These are phyloP conservation scores for Naganishia albida DNA, from an alignment of 1,284 basidiomycete genomes.

Conservation along the genomic window DNA sequence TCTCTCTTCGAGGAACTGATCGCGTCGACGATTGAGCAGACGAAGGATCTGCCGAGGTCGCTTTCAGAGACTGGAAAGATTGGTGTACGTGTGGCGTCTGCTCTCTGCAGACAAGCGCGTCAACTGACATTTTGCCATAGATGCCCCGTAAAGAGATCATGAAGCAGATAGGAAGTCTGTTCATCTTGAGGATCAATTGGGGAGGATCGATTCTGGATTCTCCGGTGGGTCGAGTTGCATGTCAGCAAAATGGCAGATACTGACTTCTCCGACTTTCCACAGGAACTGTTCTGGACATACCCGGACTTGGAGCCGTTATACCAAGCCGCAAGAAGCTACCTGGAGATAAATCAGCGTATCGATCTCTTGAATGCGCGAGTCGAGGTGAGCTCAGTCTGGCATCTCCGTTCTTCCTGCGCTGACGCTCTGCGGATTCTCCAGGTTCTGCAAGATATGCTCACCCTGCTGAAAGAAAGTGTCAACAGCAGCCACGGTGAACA, in stretches of 20 bases:
- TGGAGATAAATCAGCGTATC: constrained; percentile 92
- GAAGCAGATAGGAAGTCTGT: constrained; percentile 94
- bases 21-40: constrained; percentile 90
- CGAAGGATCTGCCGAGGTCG: constrained; percentile 91
- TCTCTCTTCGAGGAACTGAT: constrained; percentile 93
- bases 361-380: constrained; percentile 91
- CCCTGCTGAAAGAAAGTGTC: constrained; percentile 86
- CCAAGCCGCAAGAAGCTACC: constrained; percentile 85
- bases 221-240: constrained; percentile 63
- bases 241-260: background rate
- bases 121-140: constrained; percentile 35
- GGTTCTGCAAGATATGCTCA: constrained; percentile 96
- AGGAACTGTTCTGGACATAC: constrained; percentile 91
- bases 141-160: constrained; percentile 76
- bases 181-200: constrained; percentile 90
- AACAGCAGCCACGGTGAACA: constrained; percentile 87
- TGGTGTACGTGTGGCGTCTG: constrained; percentile 58
- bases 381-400: constrained; percentile 61
- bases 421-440: constrained; percentile 44
- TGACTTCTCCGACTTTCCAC: constrained; percentile 33
- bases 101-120: background rate
- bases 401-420: constrained; percentile 11
- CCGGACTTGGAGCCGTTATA: constrained; percentile 95
- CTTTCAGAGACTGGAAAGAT: constrained; percentile 95
- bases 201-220: constrained; percentile 94